Percentiles rank a stretch among this genome's conserved stretches.
phyloP scores from a whole-genome alignment of 768 basidiomycete genomes.

The Dacryopinax primogenitus region DNA sequence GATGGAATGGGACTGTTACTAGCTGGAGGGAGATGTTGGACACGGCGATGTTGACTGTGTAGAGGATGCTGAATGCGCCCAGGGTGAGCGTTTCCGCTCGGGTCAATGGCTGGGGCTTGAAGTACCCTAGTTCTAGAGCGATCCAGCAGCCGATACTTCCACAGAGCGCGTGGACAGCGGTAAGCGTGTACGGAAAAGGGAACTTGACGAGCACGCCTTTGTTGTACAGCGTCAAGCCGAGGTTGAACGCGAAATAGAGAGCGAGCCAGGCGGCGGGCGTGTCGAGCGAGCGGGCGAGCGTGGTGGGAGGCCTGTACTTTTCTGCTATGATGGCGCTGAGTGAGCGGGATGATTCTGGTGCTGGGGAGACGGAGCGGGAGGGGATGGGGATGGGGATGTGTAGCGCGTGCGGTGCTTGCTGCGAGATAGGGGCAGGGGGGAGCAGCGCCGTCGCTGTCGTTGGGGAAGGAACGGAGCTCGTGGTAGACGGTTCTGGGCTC shows the following conservation, averaged over 20 bases:
- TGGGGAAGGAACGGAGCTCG: neutral
- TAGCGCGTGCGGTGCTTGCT: neutral
- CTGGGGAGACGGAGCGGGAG: neutral
- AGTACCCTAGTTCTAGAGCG: constrained; percentile 45
- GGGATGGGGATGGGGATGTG: neutral
- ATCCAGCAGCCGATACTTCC: constrained; percentile 69
- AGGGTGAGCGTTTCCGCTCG: constrained; percentile 47
- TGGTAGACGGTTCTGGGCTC: neutral
- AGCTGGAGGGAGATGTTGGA: constrained; percentile 82
- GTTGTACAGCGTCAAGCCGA: constrained; percentile 87
- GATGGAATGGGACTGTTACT: constrained; percentile 91
- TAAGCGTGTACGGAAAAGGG: constrained; percentile 92
- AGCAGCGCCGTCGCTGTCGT: neutral
- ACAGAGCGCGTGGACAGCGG: constrained; percentile 79
- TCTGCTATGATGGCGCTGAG: constrained; percentile 6
- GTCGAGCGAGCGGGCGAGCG: neutral
- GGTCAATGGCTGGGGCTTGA: constrained; percentile 43
- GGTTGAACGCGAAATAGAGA: constrained; percentile 83
- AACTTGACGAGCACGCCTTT: constrained; percentile 83
- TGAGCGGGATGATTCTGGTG: neutral
- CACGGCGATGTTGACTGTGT: constrained; percentile 87
- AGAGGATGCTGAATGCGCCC: constrained; percentile 72
- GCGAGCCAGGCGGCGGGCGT: constrained; percentile 41
- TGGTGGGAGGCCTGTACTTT: neutral
- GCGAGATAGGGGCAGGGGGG: neutral